phyloP scores from a whole-genome alignment of 78 protist genomes.

The Cavenderia fasciculata region DNA sequence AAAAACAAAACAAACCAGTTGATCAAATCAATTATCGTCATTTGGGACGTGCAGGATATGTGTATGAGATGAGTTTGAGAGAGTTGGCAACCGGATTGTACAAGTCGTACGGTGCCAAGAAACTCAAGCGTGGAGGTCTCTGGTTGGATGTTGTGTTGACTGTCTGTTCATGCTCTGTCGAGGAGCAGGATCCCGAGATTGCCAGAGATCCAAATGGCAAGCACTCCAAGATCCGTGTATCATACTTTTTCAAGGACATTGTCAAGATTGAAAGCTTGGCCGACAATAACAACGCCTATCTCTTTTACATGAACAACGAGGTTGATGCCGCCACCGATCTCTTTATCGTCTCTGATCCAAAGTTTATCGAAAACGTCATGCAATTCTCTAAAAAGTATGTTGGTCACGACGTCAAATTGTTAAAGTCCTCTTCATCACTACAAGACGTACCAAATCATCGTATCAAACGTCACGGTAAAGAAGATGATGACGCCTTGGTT shows the following conservation, averaged over 20 bases:
- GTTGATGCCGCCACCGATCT: conserved; percentile 15
- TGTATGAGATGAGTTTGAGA: conserved; percentile 59
- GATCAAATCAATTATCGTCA: conserved; percentile 62
- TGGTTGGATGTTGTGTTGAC: conserved; percentile 55
- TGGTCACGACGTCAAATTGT: conserved; percentile 35
- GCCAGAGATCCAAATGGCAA: too few species aligned
- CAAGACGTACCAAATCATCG: conserved; percentile 33
- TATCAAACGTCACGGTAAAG: conserved; percentile 37
- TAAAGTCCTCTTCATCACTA: conserved; percentile 4
- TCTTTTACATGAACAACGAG: conserved; percentile 19
- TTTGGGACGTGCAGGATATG: conserved; percentile 65
- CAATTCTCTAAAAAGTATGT: conserved; percentile 36
- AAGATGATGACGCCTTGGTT: conserved; percentile 51
- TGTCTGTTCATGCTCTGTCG: conserved; percentile 52
- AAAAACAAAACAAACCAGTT: conserved; percentile 58
- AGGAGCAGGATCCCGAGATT: background rate
- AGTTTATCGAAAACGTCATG: conserved; percentile 35
- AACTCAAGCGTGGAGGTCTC: conserved; percentile 34
- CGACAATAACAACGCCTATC: conserved; percentile 21
- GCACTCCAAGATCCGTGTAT: background rate
- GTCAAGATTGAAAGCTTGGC: conserved; percentile 29
- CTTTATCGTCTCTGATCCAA: conserved; percentile 45
- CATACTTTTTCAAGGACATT: conserved; percentile 41
- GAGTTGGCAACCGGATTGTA: conserved; percentile 55
- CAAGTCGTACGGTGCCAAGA: conserved; percentile 51